These are phyloP conservation scores for Ogataea thermomethanolica DNA, from an alignment of 805 yeast genomes.

Conservation along the genomic window DNA sequence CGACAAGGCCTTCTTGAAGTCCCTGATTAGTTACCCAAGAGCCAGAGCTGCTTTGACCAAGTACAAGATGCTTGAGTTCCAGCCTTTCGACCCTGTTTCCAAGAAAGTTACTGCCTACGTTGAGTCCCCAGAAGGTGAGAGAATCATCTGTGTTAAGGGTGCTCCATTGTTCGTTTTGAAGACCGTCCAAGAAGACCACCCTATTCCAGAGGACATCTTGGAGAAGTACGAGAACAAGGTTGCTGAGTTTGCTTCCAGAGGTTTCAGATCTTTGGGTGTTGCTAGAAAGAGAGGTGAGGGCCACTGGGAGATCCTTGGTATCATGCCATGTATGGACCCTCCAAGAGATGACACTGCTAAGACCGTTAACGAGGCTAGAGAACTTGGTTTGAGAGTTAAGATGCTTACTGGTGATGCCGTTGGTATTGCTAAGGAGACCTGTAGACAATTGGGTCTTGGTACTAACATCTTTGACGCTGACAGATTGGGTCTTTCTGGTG, in stretches of 20 bases:
- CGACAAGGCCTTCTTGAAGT: constrained; percentile 93
- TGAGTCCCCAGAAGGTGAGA: constrained; percentile 94
- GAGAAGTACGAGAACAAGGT: constrained; percentile 96
- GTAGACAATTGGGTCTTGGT: constrained; percentile 96
- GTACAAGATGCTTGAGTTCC: constrained; percentile 93
- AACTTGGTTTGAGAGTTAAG: constrained; percentile 90
- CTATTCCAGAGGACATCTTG: constrained; percentile 89
- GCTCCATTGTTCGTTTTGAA: constrained; percentile 95
- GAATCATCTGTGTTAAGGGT: constrained; percentile 95
- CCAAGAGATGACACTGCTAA: constrained; percentile 98
- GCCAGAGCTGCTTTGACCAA: constrained; percentile 90
- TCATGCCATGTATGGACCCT: constrained; percentile 98
- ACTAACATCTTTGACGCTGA: constrained; percentile 96
- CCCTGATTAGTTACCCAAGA: constrained; percentile 82
- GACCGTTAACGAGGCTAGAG: constrained; percentile 88
- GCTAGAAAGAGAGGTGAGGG: constrained; percentile 98
- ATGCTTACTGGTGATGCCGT: constrained; percentile 99
- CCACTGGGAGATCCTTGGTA: constrained; percentile 96
- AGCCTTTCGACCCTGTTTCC: constrained; percentile 96
- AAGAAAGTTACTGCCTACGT: constrained; percentile 94
- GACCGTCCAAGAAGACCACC: constrained; percentile 96
- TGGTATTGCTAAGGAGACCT: constrained; percentile 97
- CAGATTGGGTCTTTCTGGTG: constrained; percentile 91
- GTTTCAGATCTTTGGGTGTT: constrained; percentile 98
- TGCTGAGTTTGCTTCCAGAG: constrained; percentile 96